Base-by-base conservation (phyloP, 805 yeast genomes). In the Metschnikowia lachancei region DNA sequence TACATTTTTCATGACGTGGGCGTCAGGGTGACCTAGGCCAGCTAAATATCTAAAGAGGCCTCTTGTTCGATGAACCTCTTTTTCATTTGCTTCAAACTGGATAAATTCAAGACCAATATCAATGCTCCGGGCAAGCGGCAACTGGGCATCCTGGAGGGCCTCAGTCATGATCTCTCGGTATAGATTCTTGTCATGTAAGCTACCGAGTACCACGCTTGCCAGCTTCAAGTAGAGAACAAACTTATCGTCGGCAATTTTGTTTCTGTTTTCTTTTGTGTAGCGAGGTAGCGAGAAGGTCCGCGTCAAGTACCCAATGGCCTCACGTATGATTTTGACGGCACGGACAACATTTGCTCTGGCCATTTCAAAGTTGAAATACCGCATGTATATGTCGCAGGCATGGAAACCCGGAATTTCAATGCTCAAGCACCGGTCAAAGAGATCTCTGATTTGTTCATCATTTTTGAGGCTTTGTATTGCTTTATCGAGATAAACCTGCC, bases 401-500 rank as follows among this genome's bases (percentile, higher is more conserved):
- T 72, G 56, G 18, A 72, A 45, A 1, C 58, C 60, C 0, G 87
- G 85, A 51, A 87, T 73, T 3, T 44, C 32, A 1, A 50, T 28
- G 13, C 41, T 70, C 3, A 87, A 54, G 4, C 89, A 77, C 36
- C 81, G 80, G 39, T 88, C 96, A 65, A 87, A 90, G 13, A 85
- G 57, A 47, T 87, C 95, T 31, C 96, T 68, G 5, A 86, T 64
- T 28, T 69, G 49, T 35, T 66, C 69, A 1, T 34, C 17, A 1
- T 30, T 8, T 30, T 40, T 35, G 2, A 38, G 36, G 17, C 42
- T 41, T 19, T 50, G 55, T 3, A 83, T 52, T 0, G 80, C 75
- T 45, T 77, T 80, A 0, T 75, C 63, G 28, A 90, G 60, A 61
- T 89, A 91, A 9, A 77, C 66, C 43, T 76, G 78, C 91, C 92